Conservation (phyloP, 371 early-diverging fungal species). For the Rhizopus stolonifer region DNA sequence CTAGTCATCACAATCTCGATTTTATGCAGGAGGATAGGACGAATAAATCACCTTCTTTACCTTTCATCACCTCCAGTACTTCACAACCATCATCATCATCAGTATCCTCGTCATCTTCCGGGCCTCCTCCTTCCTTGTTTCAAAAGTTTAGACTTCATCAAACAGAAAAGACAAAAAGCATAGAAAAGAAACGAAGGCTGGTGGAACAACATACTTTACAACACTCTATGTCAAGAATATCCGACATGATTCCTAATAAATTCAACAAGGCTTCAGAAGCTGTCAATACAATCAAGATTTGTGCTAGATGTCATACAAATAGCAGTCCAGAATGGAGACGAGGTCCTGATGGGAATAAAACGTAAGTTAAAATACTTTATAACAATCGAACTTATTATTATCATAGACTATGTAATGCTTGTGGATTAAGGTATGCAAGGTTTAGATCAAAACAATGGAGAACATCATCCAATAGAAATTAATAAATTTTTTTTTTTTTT, state of each 20-base stretch:
- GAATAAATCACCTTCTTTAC: too few species aligned
- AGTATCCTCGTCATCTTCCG: too few species aligned
- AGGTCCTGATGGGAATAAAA: constrained; percentile 80
- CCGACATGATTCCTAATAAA: constrained; percentile 1
- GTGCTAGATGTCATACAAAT: constrained; percentile 68
- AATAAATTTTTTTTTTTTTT: too few species aligned
- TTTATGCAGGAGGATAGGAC: too few species aligned
- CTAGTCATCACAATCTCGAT: neutral
- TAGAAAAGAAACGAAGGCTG: constrained; percentile 3
- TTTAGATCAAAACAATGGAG: constrained; percentile 57
- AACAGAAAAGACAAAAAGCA: neutral
- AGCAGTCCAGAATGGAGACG: constrained; percentile 79
- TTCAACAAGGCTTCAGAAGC: neutral
- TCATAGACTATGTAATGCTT: constrained; percentile 74
- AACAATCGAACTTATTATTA: constrained; percentile 1
- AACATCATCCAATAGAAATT: neutral
- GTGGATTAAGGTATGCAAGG: constrained; percentile 74
- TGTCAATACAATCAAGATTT: constrained; percentile 35
- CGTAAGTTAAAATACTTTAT: constrained; percentile 43
- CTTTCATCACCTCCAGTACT: too few species aligned
- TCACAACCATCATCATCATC: too few species aligned
- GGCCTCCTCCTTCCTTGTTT: too few species aligned
- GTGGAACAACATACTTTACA: neutral
- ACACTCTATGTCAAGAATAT: neutral
- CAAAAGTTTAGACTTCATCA: constrained; percentile 1